These are phyloP conservation scores for Drosera capensis DNA, from an alignment of 148 eudicot species.

Conservation along the genomic window DNA sequence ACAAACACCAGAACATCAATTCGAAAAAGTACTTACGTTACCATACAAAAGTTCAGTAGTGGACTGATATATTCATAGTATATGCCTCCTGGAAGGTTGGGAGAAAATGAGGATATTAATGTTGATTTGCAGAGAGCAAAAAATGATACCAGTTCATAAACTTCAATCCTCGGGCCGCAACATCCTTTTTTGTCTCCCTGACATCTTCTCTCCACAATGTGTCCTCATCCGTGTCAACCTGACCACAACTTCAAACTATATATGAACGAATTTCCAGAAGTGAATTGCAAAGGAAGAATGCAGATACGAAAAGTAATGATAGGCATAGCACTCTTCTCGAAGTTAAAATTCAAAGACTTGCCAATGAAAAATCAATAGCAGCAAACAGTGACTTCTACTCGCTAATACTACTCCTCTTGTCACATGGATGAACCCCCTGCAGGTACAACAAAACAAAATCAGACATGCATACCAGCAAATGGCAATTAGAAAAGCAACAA, in stretches of 20 bases:
- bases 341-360: constrained; percentile 2
- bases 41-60: background rate
- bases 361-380: constrained; percentile 11
- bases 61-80: too few relatives aligned
- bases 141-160: constrained; percentile 7
- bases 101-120: too few relatives aligned
- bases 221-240: constrained; percentile 9
- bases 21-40: background rate
- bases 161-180: constrained; percentile 4
- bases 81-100: too few relatives aligned
- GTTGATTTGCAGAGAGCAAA: background rate
- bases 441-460: background rate
- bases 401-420: constrained; percentile 9
- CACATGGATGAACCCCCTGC: constrained; percentile 14
- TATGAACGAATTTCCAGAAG: background rate
- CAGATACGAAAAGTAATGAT: background rate
- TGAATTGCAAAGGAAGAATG: background rate
- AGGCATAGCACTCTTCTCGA: background rate
- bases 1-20: too few relatives aligned
- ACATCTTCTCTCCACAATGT: constrained; percentile 7
- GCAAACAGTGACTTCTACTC: constrained; percentile 8
- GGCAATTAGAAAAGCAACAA: too few relatives aligned
- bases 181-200: constrained; percentile 7
- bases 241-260: background rate
- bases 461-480: too few relatives aligned